Evolutionary conservation across 2,329 filamentous ascomycete genomes (phyloP), one percentile per base, ranked within the genome.

Genomic region (Colletotrichum endophyticum): DNA sequence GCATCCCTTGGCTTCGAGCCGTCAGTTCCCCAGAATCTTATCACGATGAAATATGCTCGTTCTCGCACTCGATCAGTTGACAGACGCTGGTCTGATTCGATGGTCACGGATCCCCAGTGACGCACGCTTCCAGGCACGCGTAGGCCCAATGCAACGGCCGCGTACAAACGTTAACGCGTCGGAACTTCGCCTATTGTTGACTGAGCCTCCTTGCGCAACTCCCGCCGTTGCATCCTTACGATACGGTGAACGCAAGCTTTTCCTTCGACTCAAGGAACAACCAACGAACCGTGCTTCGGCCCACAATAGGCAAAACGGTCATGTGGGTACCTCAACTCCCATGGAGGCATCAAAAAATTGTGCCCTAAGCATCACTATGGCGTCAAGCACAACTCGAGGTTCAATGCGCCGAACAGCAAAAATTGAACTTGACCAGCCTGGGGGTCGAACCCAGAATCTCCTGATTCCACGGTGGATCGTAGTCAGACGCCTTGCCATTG

Each of bases 401-500:
- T 3, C n/a, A n/a, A 32, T 25, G 11, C n/a, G 12, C 1, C 32
- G 6, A n/a, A 5, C 22, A n/a, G 22, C 57, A 69, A 73, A 73
- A 73, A 56, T 16, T 56, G 1, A 61, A 12, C 0, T 19, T 76
- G 74, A 76, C 74, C 74, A 76, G 74, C 74, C 74, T 76, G 74
- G 74, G 74, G 74, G 74, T 76, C 70, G 70, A 76, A 76, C 74
- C 74, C 74, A 76, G 74, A 76, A 76, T 76, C 74, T 76, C 70
- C 74, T 76, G 70, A 76, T 76, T 25, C 34, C 68, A 49, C n/a
- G 6, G n/a, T 34, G 6, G 36, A 53, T 85, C 83, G 84, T 85
- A 85, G 84, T 86, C 84, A 86, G 83, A 85, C 84, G 84, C 84
- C 84, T 85, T 86, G 84, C 81, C 84, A 85, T 84, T 84, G 82